Conservation (phyloP, 2,329 filamentous ascomycete genomes). For the Sporothrix curviconia region DNA sequence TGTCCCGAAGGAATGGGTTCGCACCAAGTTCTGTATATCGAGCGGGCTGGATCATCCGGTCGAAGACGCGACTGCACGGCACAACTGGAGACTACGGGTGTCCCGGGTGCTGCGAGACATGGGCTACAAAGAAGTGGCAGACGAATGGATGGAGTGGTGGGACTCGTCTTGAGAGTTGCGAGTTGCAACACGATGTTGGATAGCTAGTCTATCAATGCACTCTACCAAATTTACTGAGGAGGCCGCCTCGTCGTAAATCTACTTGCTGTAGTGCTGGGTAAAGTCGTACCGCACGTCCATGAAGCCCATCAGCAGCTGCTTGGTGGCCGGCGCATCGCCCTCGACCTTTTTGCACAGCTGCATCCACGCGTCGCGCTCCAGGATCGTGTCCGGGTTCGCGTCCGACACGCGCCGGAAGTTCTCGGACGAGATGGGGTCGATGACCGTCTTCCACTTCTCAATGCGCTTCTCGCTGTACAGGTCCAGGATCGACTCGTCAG, state of each 20-base stretch:
- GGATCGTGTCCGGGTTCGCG: conserved; percentile 32
- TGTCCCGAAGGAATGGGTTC: not conserved
- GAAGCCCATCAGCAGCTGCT: conserved; percentile 29
- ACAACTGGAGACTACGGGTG: not conserved
- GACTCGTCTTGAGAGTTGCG: not conserved
- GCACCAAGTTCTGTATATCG: not conserved
- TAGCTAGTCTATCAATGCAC: too few species aligned
- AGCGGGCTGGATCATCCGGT: not conserved
- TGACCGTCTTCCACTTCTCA: conserved; percentile 39
- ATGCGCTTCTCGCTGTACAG: conserved; percentile 40
- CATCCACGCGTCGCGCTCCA: conserved; percentile 35
- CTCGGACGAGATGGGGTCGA: conserved; percentile 36
- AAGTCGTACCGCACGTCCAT: conserved; percentile 39
- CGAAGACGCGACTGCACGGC: not conserved
- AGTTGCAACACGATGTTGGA: too few species aligned
- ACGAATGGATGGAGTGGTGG: not conserved
- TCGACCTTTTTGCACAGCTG: conserved; percentile 32
- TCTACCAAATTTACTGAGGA: too few species aligned
- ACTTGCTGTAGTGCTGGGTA: conserved; percentile 35
- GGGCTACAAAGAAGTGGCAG: not conserved
- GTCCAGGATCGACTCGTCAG: conserved; percentile 38
- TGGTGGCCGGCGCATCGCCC: conserved; percentile 28
- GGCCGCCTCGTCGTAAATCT: too few species aligned
- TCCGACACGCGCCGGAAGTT: conserved; percentile 40
- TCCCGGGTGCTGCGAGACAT: not conserved